Percentiles rank a stretch among this genome's conserved stretches.
These are phyloP conservation scores for Claviceps quebecensis DNA, from an alignment of 2,329 filamentous ascomycete genomes.

Conservation along the genomic window DNA sequence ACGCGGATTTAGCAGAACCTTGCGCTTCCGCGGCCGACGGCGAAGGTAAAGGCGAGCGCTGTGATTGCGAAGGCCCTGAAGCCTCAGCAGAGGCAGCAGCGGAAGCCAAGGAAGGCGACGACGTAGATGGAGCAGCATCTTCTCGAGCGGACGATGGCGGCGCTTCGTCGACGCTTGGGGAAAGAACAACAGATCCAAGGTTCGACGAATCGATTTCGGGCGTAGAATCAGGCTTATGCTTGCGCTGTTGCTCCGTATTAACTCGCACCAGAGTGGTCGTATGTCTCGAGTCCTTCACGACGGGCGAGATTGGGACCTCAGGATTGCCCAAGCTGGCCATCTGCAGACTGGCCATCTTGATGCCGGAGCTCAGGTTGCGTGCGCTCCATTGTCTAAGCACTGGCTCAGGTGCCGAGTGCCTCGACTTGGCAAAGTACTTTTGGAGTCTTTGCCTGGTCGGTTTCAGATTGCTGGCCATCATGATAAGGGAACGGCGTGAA, in stretches of 20 bases:
- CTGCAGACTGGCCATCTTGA: constrained; percentile 5
- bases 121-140: not conserved
- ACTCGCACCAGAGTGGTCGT: not conserved
- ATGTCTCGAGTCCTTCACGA: not conserved
- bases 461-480: constrained; percentile 11
- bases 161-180: not conserved
- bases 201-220: not conserved
- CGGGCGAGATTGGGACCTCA: constrained; percentile 1
- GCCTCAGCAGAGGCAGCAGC: not conserved
- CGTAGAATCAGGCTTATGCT: not conserved
- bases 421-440: constrained; percentile 17
- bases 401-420: constrained; percentile 12
- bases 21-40: not conserved
- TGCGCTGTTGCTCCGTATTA: not conserved
- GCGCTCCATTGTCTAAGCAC: constrained; percentile 14
- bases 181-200: not conserved
- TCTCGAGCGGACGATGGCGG: not conserved
- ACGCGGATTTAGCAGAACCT: not conserved
- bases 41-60: too few species aligned
- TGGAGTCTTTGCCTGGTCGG: constrained; percentile 17
- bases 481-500: constrained; percentile 6
- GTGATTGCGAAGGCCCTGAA: not conserved
- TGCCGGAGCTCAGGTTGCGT: constrained; percentile 7
- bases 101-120: not conserved
- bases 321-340: constrained; percentile 5